Conservation (phyloP, 208 protist species). For the Acanthamoeba lenticulata region DNA sequence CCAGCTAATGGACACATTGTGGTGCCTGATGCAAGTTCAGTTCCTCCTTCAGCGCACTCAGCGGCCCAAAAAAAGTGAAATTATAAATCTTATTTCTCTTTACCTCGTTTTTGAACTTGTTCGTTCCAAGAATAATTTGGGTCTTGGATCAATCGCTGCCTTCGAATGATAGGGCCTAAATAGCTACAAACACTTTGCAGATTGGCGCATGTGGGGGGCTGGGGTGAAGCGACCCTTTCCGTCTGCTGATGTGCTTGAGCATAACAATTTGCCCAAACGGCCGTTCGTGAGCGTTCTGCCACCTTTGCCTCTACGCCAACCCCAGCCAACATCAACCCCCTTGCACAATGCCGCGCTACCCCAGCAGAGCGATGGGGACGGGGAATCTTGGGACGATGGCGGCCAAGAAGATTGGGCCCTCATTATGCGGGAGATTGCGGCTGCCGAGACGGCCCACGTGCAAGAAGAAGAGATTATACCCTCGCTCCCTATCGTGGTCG, state of each 20-base stretch:
- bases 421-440: neutral
- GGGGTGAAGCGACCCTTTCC: neutral
- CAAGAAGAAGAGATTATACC: neutral
- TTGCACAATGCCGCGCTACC: neutral
- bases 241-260: too few relatives aligned
- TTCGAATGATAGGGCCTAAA: too few relatives aligned
- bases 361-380: neutral
- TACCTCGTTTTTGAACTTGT: too few relatives aligned
- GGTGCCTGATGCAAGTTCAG: too few relatives aligned
- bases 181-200: too few relatives aligned
- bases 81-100: too few relatives aligned
- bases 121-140: too few relatives aligned
- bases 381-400: neutral
- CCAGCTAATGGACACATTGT: too few relatives aligned
- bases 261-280: neutral
- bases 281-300: neutral
- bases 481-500: neutral
- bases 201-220: neutral
- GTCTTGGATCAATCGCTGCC: too few relatives aligned
- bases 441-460: neutral
- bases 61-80: too few relatives aligned
- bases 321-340: neutral
- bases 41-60: too few relatives aligned
- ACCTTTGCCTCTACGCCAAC: neutral
- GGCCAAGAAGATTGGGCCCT: neutral